phyloP scores from a whole-genome alignment of 129 eudicot species.

The Ambrosia artemisiifolia region DNA sequence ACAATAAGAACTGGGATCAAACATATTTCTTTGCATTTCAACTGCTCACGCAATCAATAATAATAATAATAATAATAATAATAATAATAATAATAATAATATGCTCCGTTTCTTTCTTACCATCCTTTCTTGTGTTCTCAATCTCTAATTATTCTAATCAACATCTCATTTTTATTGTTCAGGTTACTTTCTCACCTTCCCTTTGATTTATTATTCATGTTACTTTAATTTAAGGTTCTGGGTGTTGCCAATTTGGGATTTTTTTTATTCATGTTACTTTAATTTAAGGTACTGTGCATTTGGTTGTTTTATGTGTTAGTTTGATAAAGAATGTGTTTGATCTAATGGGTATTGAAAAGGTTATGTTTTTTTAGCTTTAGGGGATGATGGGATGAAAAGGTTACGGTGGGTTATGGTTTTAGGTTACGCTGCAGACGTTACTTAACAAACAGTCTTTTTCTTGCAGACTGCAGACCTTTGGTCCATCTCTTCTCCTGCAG shows the following conservation, averaged over 20 bases:
- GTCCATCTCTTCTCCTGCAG: too few species aligned
- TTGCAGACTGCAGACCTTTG: too few species aligned
- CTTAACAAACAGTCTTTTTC: too few species aligned
- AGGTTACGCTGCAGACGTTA: too few species aligned
- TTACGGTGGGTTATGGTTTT: too few species aligned
- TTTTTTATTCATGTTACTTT: background rate
- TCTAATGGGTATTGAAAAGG: background rate
- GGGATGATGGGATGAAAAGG: background rate
- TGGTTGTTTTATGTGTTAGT: conserved; percentile 16
- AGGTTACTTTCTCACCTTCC: conserved; percentile 15
- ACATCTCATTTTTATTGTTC: background rate
- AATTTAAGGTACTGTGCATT: conserved; percentile 19
- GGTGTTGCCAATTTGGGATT: too few species aligned
- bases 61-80: conserved; percentile 2
- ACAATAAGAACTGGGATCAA: conserved; percentile 21
- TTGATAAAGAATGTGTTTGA: conserved; percentile 15
- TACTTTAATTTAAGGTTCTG: too few species aligned
- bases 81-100: too few species aligned
- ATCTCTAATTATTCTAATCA: background rate
- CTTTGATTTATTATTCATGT: too few species aligned
- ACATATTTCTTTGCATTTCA: conserved; percentile 33
- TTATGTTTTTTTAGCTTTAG: conserved; percentile 6
- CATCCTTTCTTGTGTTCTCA: conserved; percentile 31
- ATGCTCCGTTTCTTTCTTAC: conserved; percentile 12
- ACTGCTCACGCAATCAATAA: conserved; percentile 32